Evolutionary conservation across 1,284 basidiomycete genomes (phyloP), one percentile per base, ranked within the genome.

Genomic region (Cutaneotrichosporon cyanovorans): DNA sequence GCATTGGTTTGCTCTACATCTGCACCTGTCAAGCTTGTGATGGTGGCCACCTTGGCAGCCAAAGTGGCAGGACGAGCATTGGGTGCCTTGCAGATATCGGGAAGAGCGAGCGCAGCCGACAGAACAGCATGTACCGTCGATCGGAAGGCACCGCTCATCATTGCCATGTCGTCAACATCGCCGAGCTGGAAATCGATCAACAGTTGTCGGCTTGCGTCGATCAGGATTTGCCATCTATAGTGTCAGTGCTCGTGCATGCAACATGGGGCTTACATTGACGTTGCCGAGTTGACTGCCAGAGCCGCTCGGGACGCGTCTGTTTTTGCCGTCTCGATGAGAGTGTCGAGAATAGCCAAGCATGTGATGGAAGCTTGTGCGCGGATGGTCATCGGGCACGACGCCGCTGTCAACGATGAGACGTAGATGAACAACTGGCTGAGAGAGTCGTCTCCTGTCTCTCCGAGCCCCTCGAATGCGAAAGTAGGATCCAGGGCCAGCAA

Each of bases 121-220:
- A 60, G 31, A 6, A 68, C 43, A 2, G 56, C 51, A 16, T 45
- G 32, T 5, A 55, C 42, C 0, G 56, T 59, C 1, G 58, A 52
- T 5, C 62, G 51, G 42, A 66, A 53, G 1, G 60, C 56, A 9
- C 49, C 55, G 11, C 59, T 57, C 32, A 63, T 55, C 15, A 51
- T 19, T 6, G 54, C 55, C 22, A 63, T 52, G 32, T 62, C 61
- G 33, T 63, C 59, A 7, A 48, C 47, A 20, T 65, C 62, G 16
- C 60, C 58, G 23, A 46, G 42, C 43, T 68, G 65, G 37, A 65
- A 65, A 16, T 62, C 62, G 37, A 56, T 51, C 2, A 70, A 52
- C 12, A 57, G 50, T 37, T 67, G 63, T 11, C 65, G 48, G n/a
- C 58, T 53, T 1, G 54, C 50, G 51, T 70, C 64, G 19, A 63